Base-by-base conservation (phyloP, 345 rosid species). In the Zanthoxylum bungeanum region DNA sequence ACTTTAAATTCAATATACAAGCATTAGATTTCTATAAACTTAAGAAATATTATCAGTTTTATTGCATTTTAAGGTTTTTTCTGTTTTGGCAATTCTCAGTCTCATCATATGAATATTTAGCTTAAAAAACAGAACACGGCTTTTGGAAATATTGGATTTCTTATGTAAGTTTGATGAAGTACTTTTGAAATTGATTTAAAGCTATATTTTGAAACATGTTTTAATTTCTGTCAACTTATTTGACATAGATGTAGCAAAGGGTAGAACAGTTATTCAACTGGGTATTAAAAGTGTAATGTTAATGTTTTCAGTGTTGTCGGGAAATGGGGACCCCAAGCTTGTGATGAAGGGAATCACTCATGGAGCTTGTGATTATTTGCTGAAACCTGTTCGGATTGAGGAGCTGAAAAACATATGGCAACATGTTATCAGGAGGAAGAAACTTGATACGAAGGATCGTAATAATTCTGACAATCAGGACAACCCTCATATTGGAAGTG, bases 361-460 rank as follows among this genome's bases (percentile, higher is more conserved):
- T 75, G 98, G 99, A 5, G 99, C 98, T 68, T 92, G 93, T 75
- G 98, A 92, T 62, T 95, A 95, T 83, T 74, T 95, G 77, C 76
- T 93, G 56, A 95, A 95, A 75, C 99, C 99, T 6, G 92, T 93
- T 71, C 85, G 98, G 76, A 75, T 89, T 28, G 97, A 95, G 84
- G 97, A 89, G 84, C 77, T 93, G 57, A 87, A 88, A 73, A 95
- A 93, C 82, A 93, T 95, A 77, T 95, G 97, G 97, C 99, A 95
- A 74, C 99, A 95, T 78, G 89, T 95, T 3, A 81, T 91, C 57
- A 83, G 99, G 82, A 89, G 79, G 76, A 85, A 73, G 80, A 91
- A 84, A 63, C 22, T 75, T 39, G 77, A 79, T 3, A 37, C 73
- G 12, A 84, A 84, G 85, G 88, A 81, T 46, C 73, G 58, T 49